Evolutionary conservation across 2,329 filamentous ascomycete species (phyloP).

Genomic region (Ramularia endophylla): DNA sequence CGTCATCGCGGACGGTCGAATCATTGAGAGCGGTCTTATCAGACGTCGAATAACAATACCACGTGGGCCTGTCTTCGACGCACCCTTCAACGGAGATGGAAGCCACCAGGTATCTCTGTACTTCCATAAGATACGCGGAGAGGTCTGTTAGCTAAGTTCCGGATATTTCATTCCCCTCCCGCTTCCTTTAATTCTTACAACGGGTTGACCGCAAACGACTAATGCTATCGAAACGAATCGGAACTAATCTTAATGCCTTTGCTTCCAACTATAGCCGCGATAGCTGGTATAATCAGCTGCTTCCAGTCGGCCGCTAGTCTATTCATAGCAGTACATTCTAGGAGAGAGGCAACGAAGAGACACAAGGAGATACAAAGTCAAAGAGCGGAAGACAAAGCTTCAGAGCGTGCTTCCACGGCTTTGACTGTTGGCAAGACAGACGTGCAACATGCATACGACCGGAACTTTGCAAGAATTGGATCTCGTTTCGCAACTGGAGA

Average conservation of each 20-base stretch:
- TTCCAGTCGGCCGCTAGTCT: slow-evolving; percentile 1
- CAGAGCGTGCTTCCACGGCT: neutral
- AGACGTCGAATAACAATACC: no score
- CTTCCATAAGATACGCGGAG: no score
- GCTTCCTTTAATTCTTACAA: no score
- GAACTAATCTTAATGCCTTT: neutral
- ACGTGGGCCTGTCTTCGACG: no score
- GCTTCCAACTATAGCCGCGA: neutral
- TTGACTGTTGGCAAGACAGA: neutral
- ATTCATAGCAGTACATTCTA: neutral
- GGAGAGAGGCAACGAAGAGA: neutral
- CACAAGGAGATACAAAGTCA: neutral
- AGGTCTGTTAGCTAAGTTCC: no score
- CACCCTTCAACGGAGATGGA: no score
- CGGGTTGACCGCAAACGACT: no score
- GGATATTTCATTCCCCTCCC: no score
- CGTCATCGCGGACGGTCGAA: no score
- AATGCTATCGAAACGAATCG: no score
- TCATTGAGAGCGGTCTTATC: no score
- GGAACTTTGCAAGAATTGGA: neutral
- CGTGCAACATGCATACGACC: slow-evolving; percentile 1
- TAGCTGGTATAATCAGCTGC: slow-evolving; percentile 1
- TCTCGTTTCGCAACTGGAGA: neutral
- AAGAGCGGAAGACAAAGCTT: neutral
- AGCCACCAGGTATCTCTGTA: no score